A percentile compares a stretch with the other conserved stretches of the same genome.
Conservation (phyloP, 2,329 filamentous ascomycete species). For the Claviceps citrina region DNA sequence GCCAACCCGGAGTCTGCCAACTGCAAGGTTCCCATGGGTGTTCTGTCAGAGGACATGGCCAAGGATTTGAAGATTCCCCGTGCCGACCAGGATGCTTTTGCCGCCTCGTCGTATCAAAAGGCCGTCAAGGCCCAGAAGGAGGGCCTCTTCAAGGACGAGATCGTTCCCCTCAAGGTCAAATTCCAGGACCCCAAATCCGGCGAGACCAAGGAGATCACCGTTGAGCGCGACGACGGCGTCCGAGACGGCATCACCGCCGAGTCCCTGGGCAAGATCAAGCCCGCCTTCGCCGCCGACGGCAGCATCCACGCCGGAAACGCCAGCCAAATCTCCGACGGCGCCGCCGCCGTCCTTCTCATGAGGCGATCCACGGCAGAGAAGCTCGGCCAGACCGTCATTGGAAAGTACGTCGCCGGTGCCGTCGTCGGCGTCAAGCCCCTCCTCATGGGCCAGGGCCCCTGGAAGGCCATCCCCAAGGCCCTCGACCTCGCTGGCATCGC, state of each 20-base stretch:
- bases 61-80: constrained; percentile 63
- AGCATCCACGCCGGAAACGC: constrained; percentile 94
- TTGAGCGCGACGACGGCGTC: constrained; percentile 76
- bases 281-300: constrained; percentile 82
- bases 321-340: constrained; percentile 87
- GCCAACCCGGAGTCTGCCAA: constrained; percentile 68
- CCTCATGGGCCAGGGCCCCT: constrained; percentile 91
- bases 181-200: constrained; percentile 83
- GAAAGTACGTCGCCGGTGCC: constrained; percentile 78
- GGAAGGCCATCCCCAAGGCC: constrained; percentile 87
- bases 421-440: constrained; percentile 82
- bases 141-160: constrained; percentile 89
- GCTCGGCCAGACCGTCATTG: constrained; percentile 75
- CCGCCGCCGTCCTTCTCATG: constrained; percentile 90
- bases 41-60: constrained; percentile 88
- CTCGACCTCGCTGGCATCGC: constrained; percentile 73
- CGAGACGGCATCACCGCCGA: constrained; percentile 74
- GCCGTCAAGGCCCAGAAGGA: constrained; percentile 68
- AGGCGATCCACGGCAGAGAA: constrained; percentile 78
- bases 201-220: constrained; percentile 68
- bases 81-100: constrained; percentile 74
- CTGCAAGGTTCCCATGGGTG: constrained; percentile 96
- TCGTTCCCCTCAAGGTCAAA: constrained; percentile 71
- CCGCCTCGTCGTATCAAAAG: constrained; percentile 84
- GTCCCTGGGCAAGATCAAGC: constrained; percentile 75